Evolutionary conservation across 2,329 filamentous ascomycete species (phyloP).

Genomic region (Talaromyces sp.): DNA sequence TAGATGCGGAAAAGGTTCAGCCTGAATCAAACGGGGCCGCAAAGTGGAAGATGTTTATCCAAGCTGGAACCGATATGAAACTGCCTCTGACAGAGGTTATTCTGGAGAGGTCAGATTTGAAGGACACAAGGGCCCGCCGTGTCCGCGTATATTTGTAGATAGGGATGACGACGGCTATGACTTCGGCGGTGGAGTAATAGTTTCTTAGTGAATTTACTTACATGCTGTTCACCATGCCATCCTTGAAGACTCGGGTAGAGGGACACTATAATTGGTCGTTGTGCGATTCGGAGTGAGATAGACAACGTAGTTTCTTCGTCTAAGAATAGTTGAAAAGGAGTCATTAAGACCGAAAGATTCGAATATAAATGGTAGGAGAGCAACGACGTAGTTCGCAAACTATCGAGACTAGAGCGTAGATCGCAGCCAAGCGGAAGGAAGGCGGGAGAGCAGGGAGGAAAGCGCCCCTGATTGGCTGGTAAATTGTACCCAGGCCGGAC

Average conservation of each 20-base stretch:
- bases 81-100: conserved; percentile 3
- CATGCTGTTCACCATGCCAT: background rate
- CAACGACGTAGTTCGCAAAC: background rate
- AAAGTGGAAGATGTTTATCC: background rate
- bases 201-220: background rate
- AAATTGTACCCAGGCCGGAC: background rate
- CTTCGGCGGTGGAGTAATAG: conserved; percentile 5
- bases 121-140: conserved; percentile 4
- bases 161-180: conserved; percentile 10
- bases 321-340: background rate
- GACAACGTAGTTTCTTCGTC: background rate
- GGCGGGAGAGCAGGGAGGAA: background rate
- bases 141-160: background rate
- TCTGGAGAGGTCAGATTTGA: background rate
- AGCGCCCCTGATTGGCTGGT: background rate
- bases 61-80: background rate
- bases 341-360: no score
- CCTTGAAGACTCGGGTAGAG: background rate
- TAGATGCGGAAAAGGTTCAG: conserved; percentile 1
- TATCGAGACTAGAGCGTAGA: background rate
- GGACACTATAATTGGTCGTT: background rate
- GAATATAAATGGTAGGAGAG: background rate
- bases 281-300: background rate
- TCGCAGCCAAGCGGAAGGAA: background rate
- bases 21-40: background rate